Conservation (phyloP, 345 rosid genomes). For the Acer negundo region DNA sequence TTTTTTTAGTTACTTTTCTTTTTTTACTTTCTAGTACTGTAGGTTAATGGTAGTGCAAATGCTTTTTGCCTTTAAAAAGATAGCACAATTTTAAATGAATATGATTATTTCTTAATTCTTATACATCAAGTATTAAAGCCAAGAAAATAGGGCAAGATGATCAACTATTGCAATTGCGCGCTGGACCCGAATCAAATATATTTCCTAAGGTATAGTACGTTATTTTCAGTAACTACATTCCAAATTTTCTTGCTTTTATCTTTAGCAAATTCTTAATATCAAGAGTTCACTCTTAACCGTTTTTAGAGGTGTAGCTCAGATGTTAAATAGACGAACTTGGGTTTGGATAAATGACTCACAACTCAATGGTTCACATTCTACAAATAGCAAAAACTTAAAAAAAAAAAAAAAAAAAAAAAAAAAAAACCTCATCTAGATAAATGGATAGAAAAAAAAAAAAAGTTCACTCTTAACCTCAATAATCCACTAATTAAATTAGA, state of each 20-base stretch:
- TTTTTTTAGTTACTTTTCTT: neutral
- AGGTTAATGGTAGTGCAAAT: neutral
- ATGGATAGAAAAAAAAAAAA: no score
- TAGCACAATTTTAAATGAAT: slow-evolving; percentile 4
- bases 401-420: no score
- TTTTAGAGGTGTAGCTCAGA: no score
- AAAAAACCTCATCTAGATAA: no score
- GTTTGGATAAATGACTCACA: no score
- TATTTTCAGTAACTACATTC: no score
- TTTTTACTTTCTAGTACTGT: neutral
- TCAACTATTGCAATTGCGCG: neutral
- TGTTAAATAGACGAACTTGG: no score
- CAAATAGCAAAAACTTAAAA: no score
- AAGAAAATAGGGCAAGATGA: neutral
- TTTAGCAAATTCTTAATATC: no score
- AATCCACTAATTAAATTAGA: neutral
- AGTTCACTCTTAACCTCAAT: no score
- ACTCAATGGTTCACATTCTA: no score
- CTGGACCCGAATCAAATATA: neutral
- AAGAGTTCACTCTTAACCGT: neutral
- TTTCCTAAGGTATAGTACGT: no score
- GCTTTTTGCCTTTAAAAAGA: neutral
- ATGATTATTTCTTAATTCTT: neutral
- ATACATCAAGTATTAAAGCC: neutral
- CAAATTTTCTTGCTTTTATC: neutral